Base-by-base conservation (phyloP, 1,284 basidiomycete genomes). In the Trichosporon inkin region DNA sequence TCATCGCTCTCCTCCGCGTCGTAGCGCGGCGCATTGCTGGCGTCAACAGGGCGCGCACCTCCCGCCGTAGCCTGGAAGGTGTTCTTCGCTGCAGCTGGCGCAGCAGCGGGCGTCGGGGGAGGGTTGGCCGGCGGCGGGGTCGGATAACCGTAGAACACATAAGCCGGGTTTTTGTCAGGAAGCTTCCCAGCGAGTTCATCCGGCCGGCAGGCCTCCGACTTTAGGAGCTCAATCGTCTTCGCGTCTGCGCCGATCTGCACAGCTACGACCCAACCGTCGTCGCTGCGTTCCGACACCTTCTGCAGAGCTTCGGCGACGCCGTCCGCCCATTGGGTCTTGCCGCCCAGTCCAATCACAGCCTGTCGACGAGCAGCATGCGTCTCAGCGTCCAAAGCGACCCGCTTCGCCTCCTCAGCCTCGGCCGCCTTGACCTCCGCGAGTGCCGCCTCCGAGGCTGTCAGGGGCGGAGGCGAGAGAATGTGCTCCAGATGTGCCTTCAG, bases 381-480 rank as follows among this genome's bases (percentile, higher is more conserved):
- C 38, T 75, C 71, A 4, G 70, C 70, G 55, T 76, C 75, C 17
- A 75, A 58, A 0, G 71, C 73, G 0, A 68, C 67, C 20, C 72
- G 69, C 47, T 73, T 75, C n/a, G 70, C 75, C 61, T 78, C 77
- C 38, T 65, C 66, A 4, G 74, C 75, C 75, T 93, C 92, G 3
- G 88, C 88, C 1, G 84, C 84, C 57, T 84, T 84, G 58, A 92
- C 82, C 63, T 87, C 86, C 1, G 82, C 86, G 61, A 92, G 82
- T 70, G 92, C 91, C 62, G 86, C 83, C 78, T 95, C 92, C 32
- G 87, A 83, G 0, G 84, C 84, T 28, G 87, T 89, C 65, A 93
- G 81, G 0, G 92, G 92, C 60, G 89, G 83, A 1, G 89, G 89
- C 0, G 90, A 89, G 22, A 83, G 80, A 35, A 84, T 75, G 70